Evolutionary conservation across 345 rosid species (phyloP).

Genomic region (Cardamine chenopodiifolia): DNA sequence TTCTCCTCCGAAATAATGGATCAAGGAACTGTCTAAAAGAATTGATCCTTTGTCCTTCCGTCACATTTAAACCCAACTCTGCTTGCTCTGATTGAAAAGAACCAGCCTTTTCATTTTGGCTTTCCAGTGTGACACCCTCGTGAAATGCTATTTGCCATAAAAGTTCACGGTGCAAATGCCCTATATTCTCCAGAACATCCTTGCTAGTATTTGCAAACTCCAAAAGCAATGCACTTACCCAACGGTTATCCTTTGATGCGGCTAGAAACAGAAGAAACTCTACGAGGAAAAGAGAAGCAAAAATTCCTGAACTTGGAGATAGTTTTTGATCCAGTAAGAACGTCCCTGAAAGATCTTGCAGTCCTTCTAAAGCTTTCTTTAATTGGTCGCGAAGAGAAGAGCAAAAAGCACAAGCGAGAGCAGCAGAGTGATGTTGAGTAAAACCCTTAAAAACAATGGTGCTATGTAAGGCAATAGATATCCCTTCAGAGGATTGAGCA

Average conservation of each 20-base stretch:
- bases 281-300: constrained; percentile 82
- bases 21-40: constrained; percentile 93
- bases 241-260: constrained; percentile 91
- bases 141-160: constrained; percentile 86
- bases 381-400: constrained; percentile 75
- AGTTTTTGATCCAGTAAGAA: constrained; percentile 73
- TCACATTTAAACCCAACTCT: constrained; percentile 52
- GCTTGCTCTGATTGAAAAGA: constrained; percentile 57
- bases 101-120: constrained; percentile 51
- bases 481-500: constrained; percentile 94
- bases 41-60: constrained; percentile 77
- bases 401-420: constrained; percentile 91
- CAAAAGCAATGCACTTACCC: constrained; percentile 85
- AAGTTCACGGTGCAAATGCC: constrained; percentile 81
- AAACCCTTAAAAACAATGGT: constrained; percentile 97
- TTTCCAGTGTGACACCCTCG: constrained; percentile 74
- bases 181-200: constrained; percentile 86
- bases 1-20: constrained; percentile 86
- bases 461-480: constrained; percentile 93
- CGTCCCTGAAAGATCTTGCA: constrained; percentile 56
- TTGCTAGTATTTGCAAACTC: constrained; percentile 84
- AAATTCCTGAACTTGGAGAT: constrained; percentile 59
- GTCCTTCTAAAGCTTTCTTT: constrained; percentile 66
- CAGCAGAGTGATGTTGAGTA: constrained; percentile 87
- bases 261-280: constrained; percentile 94